Percentiles rank a stretch among this genome's conserved stretches.
Conservation (phyloP, 2,329 filamentous ascomycete species). For the Simplicillium sp. region DNA sequence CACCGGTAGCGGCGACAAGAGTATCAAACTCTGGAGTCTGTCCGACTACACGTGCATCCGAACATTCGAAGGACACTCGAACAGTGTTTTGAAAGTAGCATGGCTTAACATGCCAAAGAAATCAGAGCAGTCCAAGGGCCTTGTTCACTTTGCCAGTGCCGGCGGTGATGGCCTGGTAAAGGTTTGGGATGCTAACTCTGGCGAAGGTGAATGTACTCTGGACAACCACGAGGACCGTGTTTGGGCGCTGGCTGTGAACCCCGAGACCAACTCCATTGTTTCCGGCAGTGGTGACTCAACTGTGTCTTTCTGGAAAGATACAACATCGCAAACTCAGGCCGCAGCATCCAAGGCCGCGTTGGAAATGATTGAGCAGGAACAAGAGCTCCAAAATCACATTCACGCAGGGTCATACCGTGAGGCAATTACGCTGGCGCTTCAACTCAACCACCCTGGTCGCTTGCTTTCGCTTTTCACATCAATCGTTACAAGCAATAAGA, state of each 20-base stretch:
- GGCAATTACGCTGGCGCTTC: constrained; percentile 83
- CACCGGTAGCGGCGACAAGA: constrained; percentile 93
- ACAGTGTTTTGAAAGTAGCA: constrained; percentile 86
- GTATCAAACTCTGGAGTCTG: constrained; percentile 88
- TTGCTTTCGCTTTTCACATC: constrained; percentile 76
- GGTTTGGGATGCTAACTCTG: constrained; percentile 82
- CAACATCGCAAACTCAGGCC: constrained; percentile 68
- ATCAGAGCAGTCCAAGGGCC: constrained; percentile 44
- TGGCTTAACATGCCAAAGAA: constrained; percentile 59
- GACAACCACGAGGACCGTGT: constrained; percentile 97
- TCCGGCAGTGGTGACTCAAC: constrained; percentile 90
- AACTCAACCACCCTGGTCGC: constrained; percentile 87
- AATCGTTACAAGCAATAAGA: constrained; percentile 55
- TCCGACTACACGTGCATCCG: constrained; percentile 85
- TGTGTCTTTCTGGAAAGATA: constrained; percentile 93
- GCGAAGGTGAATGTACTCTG: constrained; percentile 79
- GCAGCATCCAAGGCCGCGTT: constrained; percentile 65
- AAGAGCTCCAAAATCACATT: constrained; percentile 88
- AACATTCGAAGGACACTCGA: constrained; percentile 93
- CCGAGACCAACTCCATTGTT: constrained; percentile 61
- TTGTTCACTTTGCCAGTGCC: constrained; percentile 70
- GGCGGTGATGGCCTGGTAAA: constrained; percentile 94
- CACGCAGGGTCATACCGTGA: constrained; percentile 81
- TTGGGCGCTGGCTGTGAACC: constrained; percentile 75
- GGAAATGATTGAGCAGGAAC: constrained; percentile 84